A percentile compares a stretch with the other conserved stretches of the same genome.
Conservation (phyloP, 1,284 basidiomycete species). For the Papiliotrema fonsecae region DNA sequence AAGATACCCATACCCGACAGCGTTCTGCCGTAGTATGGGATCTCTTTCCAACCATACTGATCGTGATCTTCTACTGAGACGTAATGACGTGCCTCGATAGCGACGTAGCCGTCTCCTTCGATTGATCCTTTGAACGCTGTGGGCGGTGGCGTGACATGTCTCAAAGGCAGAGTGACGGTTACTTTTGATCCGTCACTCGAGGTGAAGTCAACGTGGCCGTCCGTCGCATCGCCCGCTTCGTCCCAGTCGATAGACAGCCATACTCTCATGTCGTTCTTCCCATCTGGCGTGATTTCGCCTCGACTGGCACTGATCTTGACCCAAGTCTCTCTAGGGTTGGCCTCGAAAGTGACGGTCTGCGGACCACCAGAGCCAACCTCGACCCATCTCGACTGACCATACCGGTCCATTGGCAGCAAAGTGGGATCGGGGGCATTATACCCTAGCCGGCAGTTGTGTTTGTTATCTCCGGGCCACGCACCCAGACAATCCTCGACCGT, state of each 20-base stretch:
- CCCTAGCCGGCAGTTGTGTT: slow-evolving; percentile 49
- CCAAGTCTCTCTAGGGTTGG: slow-evolving; percentile 56
- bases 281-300: slow-evolving; percentile 54
- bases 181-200: slow-evolving; percentile 46
- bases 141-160: slow-evolving; percentile 20
- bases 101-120: slow-evolving; percentile 59
- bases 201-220: slow-evolving; percentile 50
- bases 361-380: slow-evolving; percentile 62
- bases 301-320: slow-evolving; percentile 51
- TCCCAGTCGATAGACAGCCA: slow-evolving; percentile 60
- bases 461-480: slow-evolving; percentile 40
- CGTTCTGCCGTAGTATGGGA: slow-evolving; percentile 55
- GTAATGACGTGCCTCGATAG: slow-evolving; percentile 61
- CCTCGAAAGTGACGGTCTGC: slow-evolving; percentile 56
- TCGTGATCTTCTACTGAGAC: slow-evolving; percentile 54
- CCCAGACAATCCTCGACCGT: slow-evolving; percentile 58
- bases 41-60: slow-evolving; percentile 56
- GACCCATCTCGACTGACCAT: slow-evolving; percentile 56
- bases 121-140: slow-evolving; percentile 59
- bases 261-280: slow-evolving; percentile 54
- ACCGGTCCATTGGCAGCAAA: slow-evolving; percentile 54
- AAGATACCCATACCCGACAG: slow-evolving; percentile 55
- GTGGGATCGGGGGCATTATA: slow-evolving; percentile 56
- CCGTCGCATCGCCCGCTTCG: slow-evolving; percentile 17
- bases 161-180: slow-evolving; percentile 48